Conservation (phyloP, 352 stramenopile species). For the Globisporangium ultimum region DNA sequence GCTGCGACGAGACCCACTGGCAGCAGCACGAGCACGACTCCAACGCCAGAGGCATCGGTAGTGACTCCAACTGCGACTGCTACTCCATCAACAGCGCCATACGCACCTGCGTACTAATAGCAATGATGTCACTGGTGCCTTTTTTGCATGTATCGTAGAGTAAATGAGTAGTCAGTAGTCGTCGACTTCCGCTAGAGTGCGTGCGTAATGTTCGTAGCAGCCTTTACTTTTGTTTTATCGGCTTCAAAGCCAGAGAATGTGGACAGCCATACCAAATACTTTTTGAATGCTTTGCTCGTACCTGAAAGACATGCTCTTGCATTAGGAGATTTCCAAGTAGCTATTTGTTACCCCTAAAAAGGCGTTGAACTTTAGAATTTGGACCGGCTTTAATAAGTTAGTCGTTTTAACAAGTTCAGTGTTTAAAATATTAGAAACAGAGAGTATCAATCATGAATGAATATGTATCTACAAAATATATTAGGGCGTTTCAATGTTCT, state of each 20-base stretch:
- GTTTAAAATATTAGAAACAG: too few relatives aligned
- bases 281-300: too few relatives aligned
- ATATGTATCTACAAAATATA: too few relatives aligned
- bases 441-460: too few relatives aligned
- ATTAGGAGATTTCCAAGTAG: too few relatives aligned
- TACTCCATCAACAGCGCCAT: not conserved
- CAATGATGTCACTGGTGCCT: not conserved
- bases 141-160: slow-evolving; percentile 1
- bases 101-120: not conserved
- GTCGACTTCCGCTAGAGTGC: not conserved
- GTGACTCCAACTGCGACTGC: not conserved
- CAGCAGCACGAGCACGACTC: not conserved
- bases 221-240: not conserved
- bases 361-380: too few relatives aligned
- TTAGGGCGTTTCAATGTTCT: too few relatives aligned
- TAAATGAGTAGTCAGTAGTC: not conserved
- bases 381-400: too few relatives aligned
- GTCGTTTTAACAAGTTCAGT: too few relatives aligned
- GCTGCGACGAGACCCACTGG: slow-evolving; percentile 32
- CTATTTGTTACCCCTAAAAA: too few relatives aligned
- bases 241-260: not conserved
- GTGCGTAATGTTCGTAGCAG: not conserved
- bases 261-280: not conserved
- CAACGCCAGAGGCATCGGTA: not conserved
- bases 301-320: too few relatives aligned